Conservation (phyloP, 805 yeast species). For the Kazachstania kunashirensis region DNA sequence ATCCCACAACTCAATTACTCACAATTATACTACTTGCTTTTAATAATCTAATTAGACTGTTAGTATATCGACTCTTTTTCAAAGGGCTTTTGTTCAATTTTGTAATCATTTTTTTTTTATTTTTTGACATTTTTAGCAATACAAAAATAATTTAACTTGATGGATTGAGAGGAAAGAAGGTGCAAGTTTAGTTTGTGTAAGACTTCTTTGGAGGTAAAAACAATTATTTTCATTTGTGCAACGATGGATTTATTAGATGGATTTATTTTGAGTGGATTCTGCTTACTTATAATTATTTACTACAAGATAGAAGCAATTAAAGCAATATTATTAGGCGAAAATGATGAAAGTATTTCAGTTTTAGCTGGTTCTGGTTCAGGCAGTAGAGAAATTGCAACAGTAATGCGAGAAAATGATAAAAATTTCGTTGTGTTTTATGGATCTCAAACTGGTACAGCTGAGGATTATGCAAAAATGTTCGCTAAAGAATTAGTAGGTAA, state of each 20-base stretch:
- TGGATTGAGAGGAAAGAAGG: too few relatives aligned
- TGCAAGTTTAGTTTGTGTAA: background rate
- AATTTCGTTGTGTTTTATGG: slow-evolving; percentile 77
- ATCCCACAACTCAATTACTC: too few relatives aligned
- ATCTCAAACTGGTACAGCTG: slow-evolving; percentile 98
- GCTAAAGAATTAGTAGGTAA: slow-evolving; percentile 79
- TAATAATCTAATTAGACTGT: too few relatives aligned
- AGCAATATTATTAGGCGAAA: background rate
- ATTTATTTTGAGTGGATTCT: background rate
- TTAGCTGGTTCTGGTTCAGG: slow-evolving; percentile 29
- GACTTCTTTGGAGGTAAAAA: too few relatives aligned
- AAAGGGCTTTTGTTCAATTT: too few relatives aligned
- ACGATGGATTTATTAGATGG: slow-evolving; percentile 2
- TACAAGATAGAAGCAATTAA: slow-evolving; percentile 1
- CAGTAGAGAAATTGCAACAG: slow-evolving; percentile 50
- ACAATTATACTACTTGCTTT: too few relatives aligned
- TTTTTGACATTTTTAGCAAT: too few relatives aligned
- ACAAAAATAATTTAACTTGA: too few relatives aligned
- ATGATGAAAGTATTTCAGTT: slow-evolving; percentile 8
- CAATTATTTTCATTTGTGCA: too few relatives aligned
- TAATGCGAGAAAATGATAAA: slow-evolving; percentile 52
- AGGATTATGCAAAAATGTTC: slow-evolving; percentile 86
- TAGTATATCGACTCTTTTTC: too few relatives aligned
- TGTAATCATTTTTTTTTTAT: too few relatives aligned
- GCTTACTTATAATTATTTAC: background rate